A percentile compares a stretch with the other conserved stretches of the same genome.
These are phyloP conservation scores for Lipomyces chichibuensis DNA, from an alignment of 805 yeast genomes.

Conservation along the genomic window DNA sequence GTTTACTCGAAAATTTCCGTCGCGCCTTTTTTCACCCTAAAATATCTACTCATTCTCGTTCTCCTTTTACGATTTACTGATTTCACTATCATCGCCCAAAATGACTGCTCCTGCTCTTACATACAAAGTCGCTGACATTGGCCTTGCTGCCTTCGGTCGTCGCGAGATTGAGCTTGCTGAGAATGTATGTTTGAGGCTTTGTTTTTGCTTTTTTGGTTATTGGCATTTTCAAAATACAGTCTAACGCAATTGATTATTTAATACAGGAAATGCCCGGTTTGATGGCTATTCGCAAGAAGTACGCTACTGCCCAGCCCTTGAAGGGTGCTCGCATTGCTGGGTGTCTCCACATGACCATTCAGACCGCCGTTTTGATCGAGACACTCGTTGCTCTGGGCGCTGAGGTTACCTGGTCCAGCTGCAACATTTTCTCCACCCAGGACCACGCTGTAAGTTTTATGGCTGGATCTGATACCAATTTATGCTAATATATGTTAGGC, in stretches of 20 bases:
- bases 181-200: conserved; percentile 64
- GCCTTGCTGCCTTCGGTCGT: conserved; percentile 99
- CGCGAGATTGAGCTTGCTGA: conserved; percentile 98
- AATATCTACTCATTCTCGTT: not conserved
- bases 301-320: conserved; percentile 90
- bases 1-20: not conserved
- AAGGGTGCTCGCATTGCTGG: conserved; percentile 99
- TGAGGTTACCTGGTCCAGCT: conserved; percentile 98
- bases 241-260: not conserved
- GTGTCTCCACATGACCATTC: conserved; percentile 99
- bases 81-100: not conserved
- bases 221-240: not conserved
- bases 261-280: conserved; percentile 54
- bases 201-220: not conserved
- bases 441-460: conserved; percentile 79
- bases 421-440: conserved; percentile 99
- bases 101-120: conserved; percentile 35
- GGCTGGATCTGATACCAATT: not conserved
- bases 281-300: conserved; percentile 93
- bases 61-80: not conserved
- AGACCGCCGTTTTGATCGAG: conserved; percentile 98
- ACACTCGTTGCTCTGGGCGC: conserved; percentile 97
- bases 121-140: conserved; percentile 96
- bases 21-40: not conserved
- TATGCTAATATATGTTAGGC: conserved; percentile 44